These are phyloP conservation scores for Coemansia sp. DNA, from an alignment of 192 early-diverging fungal species.

Conservation along the genomic window DNA sequence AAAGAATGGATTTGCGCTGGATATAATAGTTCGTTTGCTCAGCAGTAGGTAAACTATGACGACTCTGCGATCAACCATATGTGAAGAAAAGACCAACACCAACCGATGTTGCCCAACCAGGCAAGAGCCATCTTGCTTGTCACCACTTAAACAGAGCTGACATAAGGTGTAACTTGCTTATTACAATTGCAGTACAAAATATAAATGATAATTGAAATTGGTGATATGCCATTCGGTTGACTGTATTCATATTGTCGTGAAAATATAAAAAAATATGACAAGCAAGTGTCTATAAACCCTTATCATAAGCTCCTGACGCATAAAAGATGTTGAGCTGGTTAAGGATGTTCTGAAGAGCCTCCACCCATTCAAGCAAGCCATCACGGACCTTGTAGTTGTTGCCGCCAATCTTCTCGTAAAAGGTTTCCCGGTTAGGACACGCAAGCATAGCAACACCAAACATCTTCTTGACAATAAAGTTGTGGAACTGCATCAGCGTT, in stretches of 20 bases:
- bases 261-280: not conserved
- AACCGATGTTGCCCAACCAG: no score
- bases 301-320: constrained; percentile 45
- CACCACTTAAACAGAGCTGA: no score
- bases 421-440: constrained; percentile 85
- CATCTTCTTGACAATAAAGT: constrained; percentile 65
- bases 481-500: constrained; percentile 72
- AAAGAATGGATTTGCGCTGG: no score
- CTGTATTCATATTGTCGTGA: not conserved
- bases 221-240: not conserved
- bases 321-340: constrained; percentile 65
- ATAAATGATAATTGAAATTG: not conserved
- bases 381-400: constrained; percentile 59
- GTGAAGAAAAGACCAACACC: no score
- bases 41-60: no score
- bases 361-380: constrained; percentile 70
- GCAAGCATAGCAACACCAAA: constrained; percentile 82
- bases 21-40: no score
- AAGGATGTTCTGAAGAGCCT: constrained; percentile 73
- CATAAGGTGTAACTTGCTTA: no score
- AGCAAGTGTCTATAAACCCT: constrained; percentile 37
- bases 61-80: no score
- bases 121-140: no score
- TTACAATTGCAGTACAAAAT: no score
- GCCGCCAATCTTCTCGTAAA: constrained; percentile 81